Evolutionary conservation across 2,329 filamentous ascomycete species (phyloP).

Genomic region (Nothophoma quercina): DNA sequence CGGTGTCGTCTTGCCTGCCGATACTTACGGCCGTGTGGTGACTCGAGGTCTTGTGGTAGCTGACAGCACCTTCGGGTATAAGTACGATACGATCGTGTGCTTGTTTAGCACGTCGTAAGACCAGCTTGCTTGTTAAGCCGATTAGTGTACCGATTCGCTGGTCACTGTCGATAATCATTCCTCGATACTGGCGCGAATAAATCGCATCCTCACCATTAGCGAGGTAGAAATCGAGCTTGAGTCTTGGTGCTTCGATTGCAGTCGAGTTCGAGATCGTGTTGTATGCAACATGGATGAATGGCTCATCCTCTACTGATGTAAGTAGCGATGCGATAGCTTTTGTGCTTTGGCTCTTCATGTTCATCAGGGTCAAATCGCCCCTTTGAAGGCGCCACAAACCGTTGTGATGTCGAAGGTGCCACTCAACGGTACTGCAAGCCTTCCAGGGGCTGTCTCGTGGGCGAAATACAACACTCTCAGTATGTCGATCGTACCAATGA

Average conservation of each 20-base stretch:
- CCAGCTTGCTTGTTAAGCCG: constrained; percentile 36
- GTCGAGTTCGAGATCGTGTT: constrained; percentile 6
- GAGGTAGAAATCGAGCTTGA: constrained; percentile 24
- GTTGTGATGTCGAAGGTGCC: constrained; percentile 23
- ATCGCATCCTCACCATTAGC: constrained; percentile 8
- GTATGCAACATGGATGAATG: constrained; percentile 27
- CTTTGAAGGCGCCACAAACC: constrained; percentile 27
- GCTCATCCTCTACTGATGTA: constrained; percentile 22
- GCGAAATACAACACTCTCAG: constrained; percentile 22
- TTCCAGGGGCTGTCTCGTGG: constrained; percentile 15
- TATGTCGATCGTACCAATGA: constrained; percentile 37
- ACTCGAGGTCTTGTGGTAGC: neutral
- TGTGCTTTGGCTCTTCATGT: constrained; percentile 18
- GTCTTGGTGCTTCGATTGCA: constrained; percentile 25
- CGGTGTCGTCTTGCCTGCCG: constrained; percentile 18
- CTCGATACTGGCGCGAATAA: constrained; percentile 35
- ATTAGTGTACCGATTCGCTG: constrained; percentile 34
- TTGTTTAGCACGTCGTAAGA: constrained; percentile 20
- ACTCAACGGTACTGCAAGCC: constrained; percentile 1
- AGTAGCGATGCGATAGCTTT: constrained; percentile 23
- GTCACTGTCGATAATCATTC: constrained; percentile 34
- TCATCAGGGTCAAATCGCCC: constrained; percentile 6
- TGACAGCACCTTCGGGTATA: constrained; percentile 37
- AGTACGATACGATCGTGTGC: constrained; percentile 45
- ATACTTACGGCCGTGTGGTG: constrained; percentile 25